Evolutionary conservation across 768 basidiomycete genomes (phyloP), one percentile per base, ranked within the genome.

Genomic region (Termitomyces sp.): DNA sequence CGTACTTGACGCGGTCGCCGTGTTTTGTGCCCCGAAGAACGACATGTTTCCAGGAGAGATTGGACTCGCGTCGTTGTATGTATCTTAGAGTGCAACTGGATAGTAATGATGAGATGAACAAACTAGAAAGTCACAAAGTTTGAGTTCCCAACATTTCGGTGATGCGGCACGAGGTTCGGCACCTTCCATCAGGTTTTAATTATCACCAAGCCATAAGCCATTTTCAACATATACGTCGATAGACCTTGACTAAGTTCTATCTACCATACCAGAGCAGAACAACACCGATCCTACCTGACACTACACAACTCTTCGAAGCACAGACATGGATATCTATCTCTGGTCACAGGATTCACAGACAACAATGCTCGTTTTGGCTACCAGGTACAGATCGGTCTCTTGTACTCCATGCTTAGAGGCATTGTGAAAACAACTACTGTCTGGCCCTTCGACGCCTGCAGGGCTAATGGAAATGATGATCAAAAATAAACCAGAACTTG

Each of bases 11-110:
- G 61, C 58, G 39, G 61, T 15, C 7, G 58, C 41, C 33, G 61
- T 45, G 49, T 36, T 56, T 45, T 58, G 57, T 33, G 55, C 46
- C 56, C 58, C 61, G 39, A 62, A 62, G 50, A 62, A 62, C 58
- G 61, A 59, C 61, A 62, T 62, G 33, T 29, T 45, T 42, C 48
- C 20, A 50, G 44, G 34, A 55, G 26, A 45, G n/a, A 31, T 33
- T 49, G 10, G 8, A 53, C 50, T 51, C 51, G 54, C 31, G 54
- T 44, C 46, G 49, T 36, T n/a, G 26, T 54, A 22, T 28, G 15
- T 39, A n/a, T 56, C 34, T 51, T n/a, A 37, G n/a, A 29, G 51
- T 18, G 24, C 18, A 24, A 39, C 20, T 39, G 13, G 29, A 53
- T 53, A 45, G 33, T 10, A 34, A 54, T 44, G 29, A 54, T 54